phyloP scores from a whole-genome alignment of 768 basidiomycete species.

The Tulasnella sp. region DNA sequence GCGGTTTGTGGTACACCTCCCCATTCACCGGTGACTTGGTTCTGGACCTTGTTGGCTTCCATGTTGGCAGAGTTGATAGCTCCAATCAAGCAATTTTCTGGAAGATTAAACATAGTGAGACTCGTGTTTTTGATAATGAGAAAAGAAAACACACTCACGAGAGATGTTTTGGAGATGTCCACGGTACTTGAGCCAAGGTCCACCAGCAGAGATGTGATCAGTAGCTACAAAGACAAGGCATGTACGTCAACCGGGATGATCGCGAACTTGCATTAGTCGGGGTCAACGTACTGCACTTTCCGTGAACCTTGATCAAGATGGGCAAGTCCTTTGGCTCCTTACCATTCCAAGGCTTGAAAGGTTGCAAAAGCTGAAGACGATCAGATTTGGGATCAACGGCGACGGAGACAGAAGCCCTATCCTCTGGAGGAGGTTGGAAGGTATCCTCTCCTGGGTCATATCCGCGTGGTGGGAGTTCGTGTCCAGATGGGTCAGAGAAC shows the following conservation, averaged over 20 bases:
- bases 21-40: conserved; percentile 76
- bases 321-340: conserved; percentile 82
- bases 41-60: conserved; percentile 92
- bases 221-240: conserved; percentile 38
- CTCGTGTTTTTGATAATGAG: background rate
- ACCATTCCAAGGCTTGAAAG: conserved; percentile 88
- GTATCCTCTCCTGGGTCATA: conserved; percentile 97
- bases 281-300: conserved; percentile 83
- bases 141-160: conserved; percentile 35
- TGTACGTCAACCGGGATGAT: background rate
- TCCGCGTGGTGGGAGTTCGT: conserved; percentile 87
- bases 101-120: background rate
- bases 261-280: background rate
- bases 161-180: conserved; percentile 98
- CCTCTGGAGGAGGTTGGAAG: conserved; percentile 84
- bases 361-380: conserved; percentile 79
- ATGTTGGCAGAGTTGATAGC: conserved; percentile 93
- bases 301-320: conserved; percentile 93
- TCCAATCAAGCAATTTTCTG: conserved; percentile 96
- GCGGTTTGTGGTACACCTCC: conserved; percentile 75
- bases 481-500: conserved; percentile 82
- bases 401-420: conserved; percentile 73
- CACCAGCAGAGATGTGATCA: conserved; percentile 93
- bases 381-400: conserved; percentile 75
- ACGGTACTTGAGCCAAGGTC: conserved; percentile 99